Base-by-base conservation (phyloP, 495 filamentous ascomycete genomes). In the Penicillium psychrofluorescens region DNA sequence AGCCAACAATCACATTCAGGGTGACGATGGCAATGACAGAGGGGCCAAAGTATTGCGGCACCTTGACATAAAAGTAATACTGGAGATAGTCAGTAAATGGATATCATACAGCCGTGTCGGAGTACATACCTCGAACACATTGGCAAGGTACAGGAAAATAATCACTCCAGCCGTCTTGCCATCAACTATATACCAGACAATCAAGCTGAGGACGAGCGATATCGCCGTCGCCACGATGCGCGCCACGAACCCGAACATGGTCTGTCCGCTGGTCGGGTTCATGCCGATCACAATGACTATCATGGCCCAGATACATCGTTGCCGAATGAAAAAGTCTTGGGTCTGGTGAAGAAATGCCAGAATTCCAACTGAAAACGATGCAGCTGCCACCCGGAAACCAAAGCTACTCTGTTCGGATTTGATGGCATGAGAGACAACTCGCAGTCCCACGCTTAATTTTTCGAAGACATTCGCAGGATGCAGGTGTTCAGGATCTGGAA, bases 181-280 rank as follows among this genome's bases (percentile, higher is more conserved):
- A 47, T 84, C 71, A 0, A 85, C 84, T 27, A 89, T 88, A 48
- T 90, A 91, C 78, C 82, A 90, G 11, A 83, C 79, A 12, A 86
- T 63, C 38, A 80, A 68, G 8, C 78, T 74, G 7, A 78, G 61
- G 0, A 78, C 58, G 62, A 86, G 77, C 2, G 82, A 78, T 1
- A 84, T 43, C 15, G 74, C 58, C 4, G 64, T 89, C 8, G 84
- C 85, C 1, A 68, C 48, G 22, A 88, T 71, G 14, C 86, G 70
- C 28, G 81, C 76, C 2, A 85, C 45, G 53, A 90, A 88, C 6
- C 78, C 80, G 44, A 84, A 84, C 44, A 85, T 66, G 12, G 77
- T 80, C 49, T 81, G 77, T 12, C 83, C 82, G 41, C 81, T 76
- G 11, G 76, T 78, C 5, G 66, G 63, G 6, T 62, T 70, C 66